phyloP scores from a whole-genome alignment of 352 stramenopile genomes.

The Phytophthora capsici region DNA sequence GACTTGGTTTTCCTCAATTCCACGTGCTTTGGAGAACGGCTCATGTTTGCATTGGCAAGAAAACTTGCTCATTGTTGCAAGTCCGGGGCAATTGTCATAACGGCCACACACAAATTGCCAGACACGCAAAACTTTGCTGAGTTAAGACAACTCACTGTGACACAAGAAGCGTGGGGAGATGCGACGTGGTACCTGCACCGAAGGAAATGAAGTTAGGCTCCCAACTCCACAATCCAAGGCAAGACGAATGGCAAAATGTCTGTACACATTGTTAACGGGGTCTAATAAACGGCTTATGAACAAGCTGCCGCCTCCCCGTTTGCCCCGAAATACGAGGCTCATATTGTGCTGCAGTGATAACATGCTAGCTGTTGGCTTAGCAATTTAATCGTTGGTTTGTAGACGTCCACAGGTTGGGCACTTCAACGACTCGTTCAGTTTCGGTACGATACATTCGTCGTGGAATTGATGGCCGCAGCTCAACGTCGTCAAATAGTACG shows the following conservation, averaged over 20 bases:
- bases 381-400: conserved; percentile 33
- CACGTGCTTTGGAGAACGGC: conserved; percentile 82
- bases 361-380: conserved; percentile 2
- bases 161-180: conserved; percentile 64
- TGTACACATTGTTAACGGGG: conserved; percentile 29
- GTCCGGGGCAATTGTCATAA: conserved; percentile 63
- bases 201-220: conserved; percentile 36
- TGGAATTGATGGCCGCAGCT: conserved; percentile 83
- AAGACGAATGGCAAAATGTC: conserved; percentile 14
- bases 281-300: conserved; percentile 42
- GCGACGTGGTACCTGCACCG: conserved; percentile 67
- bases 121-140: conserved; percentile 55
- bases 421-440: conserved; percentile 70
- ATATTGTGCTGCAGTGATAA: conserved; percentile 26
- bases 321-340: conserved; percentile 28
- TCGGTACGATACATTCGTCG: conserved; percentile 84
- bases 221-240: neutral
- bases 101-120: conserved; percentile 57
- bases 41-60: conserved; percentile 66
- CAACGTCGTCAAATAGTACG: conserved; percentile 76
- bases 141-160: conserved; percentile 49
- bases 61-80: conserved; percentile 61
- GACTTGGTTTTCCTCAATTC: conserved; percentile 91
- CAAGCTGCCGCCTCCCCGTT: conserved; percentile 20
- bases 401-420: conserved; percentile 69